Evolutionary conservation across 352 stramenopile genomes (phyloP), one percentile per base, ranked within the genome.

Genomic region (Lagenidium giganteum): DNA sequence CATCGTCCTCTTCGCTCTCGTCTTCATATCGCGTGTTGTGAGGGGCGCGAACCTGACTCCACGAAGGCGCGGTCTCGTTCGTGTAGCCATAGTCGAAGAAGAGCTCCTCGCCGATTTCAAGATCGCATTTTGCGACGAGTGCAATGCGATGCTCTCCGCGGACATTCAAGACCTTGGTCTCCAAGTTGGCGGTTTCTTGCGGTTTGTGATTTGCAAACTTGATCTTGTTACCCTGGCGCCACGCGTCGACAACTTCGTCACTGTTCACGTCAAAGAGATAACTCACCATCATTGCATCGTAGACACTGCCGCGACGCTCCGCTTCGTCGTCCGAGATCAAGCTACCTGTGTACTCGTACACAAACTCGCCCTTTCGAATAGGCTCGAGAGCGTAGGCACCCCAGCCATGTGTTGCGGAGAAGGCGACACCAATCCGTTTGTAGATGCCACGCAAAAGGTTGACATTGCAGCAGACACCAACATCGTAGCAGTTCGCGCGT

Each of bases 181-280:
- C 65, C 30, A 87, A 78, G 43, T 97, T 97, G 11, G 84, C 69
- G 5, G 49, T 42, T 16, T 61, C 58, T 35, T 58, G 55, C 34
- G 64, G 53, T 9, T 54, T 60, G 44, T 98, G 90, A 49, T 97
- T 96, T 1, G 85, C 79, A 64, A 96, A 98, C 45, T 94, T 88
- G 29, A 79, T 87, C 59, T 98, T 97, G 66, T 98, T 98, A 14
- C 95, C 94, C 54, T 96, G 91, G 20, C 81, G 74, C 24, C 82
- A 82, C 2, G 93, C 91, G 57, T 98, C 95, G 23, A 98, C 71
- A 18, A 94, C 80, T 36, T 83, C 78, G 8, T 98, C 91, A 3
- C 64, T 78, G 47, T 90, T 96, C 9, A 97, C 51, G 43, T 97
- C 87, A 62, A 98, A 98, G 2, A 98, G 52, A 48, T 94, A 98